Conservation (phyloP, 345 rosid genomes). For the Cardiospermum halicacabum region DNA sequence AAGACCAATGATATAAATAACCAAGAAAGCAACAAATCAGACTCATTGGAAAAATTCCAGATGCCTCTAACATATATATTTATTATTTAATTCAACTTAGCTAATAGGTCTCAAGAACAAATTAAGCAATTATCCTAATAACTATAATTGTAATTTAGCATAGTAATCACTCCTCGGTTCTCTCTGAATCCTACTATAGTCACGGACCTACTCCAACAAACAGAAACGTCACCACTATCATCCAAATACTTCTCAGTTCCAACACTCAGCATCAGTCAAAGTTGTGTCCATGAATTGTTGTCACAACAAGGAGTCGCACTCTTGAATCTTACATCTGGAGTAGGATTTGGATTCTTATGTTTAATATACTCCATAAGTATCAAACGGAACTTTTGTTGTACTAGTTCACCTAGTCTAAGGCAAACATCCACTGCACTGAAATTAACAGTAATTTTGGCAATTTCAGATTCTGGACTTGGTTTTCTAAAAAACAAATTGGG, state of each 20-base stretch:
- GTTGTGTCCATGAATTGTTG: neutral
- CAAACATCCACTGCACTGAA: neutral
- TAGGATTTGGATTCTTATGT: neutral
- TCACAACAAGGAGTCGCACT: neutral
- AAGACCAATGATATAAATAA: neutral
- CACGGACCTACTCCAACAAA: neutral
- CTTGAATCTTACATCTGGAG: neutral
- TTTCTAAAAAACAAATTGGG: neutral
- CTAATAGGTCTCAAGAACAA: neutral
- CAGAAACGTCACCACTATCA: neutral
- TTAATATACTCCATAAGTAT: neutral
- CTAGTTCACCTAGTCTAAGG: neutral
- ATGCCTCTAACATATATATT: neutral
- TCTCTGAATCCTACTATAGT: neutral
- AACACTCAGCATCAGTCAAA: neutral
- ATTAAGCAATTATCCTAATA: neutral
- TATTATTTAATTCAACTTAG: neutral
- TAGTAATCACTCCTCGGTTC: neutral
- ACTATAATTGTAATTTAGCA: neutral
- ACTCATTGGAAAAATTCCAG: neutral
- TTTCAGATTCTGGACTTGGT: neutral
- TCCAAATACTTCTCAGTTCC: neutral
- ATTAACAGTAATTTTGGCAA: constrained; percentile 2
- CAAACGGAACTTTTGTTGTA: neutral
- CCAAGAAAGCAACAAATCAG: neutral